phyloP scores from a whole-genome alignment of 768 basidiomycete species.

The Pleurotus tuber-regium region DNA sequence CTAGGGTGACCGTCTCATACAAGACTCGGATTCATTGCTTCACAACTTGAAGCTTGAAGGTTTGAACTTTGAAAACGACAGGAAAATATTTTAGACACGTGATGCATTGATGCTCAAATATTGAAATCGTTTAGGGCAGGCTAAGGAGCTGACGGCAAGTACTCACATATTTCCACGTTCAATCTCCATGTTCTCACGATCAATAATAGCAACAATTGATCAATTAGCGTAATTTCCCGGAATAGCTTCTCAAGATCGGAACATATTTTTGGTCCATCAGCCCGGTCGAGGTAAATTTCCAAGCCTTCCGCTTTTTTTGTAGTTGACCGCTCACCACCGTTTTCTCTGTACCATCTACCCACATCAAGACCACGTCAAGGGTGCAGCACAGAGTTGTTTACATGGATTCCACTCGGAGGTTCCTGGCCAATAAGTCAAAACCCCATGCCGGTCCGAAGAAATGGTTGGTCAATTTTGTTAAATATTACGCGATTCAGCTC shows the following conservation, averaged over 20 bases:
- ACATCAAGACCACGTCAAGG: no score
- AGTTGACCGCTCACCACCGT: no score
- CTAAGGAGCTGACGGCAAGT: neutral
- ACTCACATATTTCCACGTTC: no score
- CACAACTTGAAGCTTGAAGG: no score
- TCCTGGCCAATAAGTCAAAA: conserved; percentile 9
- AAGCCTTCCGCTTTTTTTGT: no score
- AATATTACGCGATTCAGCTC: conserved; percentile 6
- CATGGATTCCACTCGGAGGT: conserved; percentile 10
- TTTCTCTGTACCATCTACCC: neutral
- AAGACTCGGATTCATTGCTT: no score
- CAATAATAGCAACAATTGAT: no score
- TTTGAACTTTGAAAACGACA: neutral
- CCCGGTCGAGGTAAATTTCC: no score
- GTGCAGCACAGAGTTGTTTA: conserved; percentile 5
- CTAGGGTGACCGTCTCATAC: no score
- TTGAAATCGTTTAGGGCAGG: neutral
- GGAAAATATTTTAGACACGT: neutral
- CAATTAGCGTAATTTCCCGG: no score
- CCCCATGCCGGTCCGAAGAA: conserved; percentile 2
- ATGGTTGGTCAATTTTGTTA: neutral
- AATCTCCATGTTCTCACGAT: no score
- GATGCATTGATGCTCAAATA: neutral
- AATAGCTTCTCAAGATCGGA: neutral
- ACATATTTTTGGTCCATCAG: no score